Percentiles rank a stretch among this genome's conserved stretches.
Evolutionary conservation across 768 basidiomycete species (phyloP).

Genomic region (Tricholomella constricta): DNA sequence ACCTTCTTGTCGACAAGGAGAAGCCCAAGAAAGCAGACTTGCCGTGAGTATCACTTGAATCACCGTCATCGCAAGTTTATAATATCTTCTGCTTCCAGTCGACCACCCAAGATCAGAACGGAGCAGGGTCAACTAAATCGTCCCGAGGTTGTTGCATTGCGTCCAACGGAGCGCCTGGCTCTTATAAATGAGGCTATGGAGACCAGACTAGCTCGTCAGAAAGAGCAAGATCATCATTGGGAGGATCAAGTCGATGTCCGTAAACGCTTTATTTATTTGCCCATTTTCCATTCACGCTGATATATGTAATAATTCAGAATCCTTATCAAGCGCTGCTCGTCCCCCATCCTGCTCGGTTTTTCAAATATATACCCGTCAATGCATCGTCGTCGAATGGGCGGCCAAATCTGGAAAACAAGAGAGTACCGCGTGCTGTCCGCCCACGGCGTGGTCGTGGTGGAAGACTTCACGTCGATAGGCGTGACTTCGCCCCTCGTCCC

Average conservation of each 20-base stretch:
- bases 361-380: conserved; percentile 56
- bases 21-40: conserved; percentile 59
- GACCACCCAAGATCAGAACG: conserved; percentile 57
- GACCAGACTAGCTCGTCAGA: conserved; percentile 55
- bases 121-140: conserved; percentile 40
- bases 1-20: conserved; percentile 71
- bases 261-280: conserved; percentile 1
- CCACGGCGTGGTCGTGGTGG: conserved; percentile 83
- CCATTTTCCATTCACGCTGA: background rate
- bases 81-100: conserved; percentile 33
- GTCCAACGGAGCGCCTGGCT: conserved; percentile 65
- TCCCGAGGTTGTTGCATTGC: conserved; percentile 47
- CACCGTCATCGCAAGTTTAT: background rate
- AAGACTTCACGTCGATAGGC: conserved; percentile 73
- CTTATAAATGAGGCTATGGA: conserved; percentile 65
- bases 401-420: conserved; percentile 13
- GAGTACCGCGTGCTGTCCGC: conserved; percentile 53
- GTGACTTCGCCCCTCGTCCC: conserved; percentile 35
- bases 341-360: conserved; percentile 62
- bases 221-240: conserved; percentile 78
- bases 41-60: conserved; percentile 26
- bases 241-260: conserved; percentile 84
- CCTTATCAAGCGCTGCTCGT: conserved; percentile 66
- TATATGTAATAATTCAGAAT: conserved; percentile 40
- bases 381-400: conserved; percentile 32